Evolutionary conservation across 108 stramenopile species (phyloP), one percentile per base, ranked within the genome.

Genomic region (Nannochloropsis oceanica): DNA sequence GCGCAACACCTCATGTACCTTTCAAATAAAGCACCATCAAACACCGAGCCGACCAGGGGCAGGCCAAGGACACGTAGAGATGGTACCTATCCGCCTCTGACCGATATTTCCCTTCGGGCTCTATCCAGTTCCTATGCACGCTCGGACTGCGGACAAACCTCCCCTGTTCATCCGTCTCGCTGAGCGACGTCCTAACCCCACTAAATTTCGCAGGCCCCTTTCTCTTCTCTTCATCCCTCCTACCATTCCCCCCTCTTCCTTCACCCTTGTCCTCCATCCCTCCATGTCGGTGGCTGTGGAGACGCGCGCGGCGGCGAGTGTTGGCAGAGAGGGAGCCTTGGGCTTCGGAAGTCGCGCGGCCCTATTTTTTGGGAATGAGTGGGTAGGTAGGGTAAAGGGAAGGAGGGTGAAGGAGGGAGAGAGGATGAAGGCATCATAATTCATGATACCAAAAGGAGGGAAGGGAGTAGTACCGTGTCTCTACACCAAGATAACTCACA

Each of bases 1-100:
- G 22, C 22, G 59, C n/a, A 73, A 73, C 18, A 73, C 18, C 18
- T 5, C 27, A 83, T 12, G 18, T 43, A 44, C 83, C 25, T 80
- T 96, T 95, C 73, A 98, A 89, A 18, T 92, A 91, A 80, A 95
- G 92, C 26, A 95, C 92, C 26, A 96, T 93, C 34, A 94, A 88
- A 20, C 93, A 92, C 13, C 99, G 89, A 83, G 96, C 94, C 18
- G 82, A 89, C 93, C 92, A 93, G 8, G 92, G 92, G 88, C 93
- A 93, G 3, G 93, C 93, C 24, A 83, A 83, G 79, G 87, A 86
- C 42, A 92, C 81, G 88, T 92, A 93, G 25, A 93, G 85, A 80
- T 90, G 89, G 83, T 93, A 93, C 25, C 93, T 87, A 2, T 84
- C 89, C 20, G 87, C 43, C 89, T 92, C 92, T 11, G 86, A 26